Percentiles rank a stretch among this genome's conserved stretches.
Conservation (phyloP, 1,284 basidiomycete species). For the Cystobasidium slooffiae region DNA sequence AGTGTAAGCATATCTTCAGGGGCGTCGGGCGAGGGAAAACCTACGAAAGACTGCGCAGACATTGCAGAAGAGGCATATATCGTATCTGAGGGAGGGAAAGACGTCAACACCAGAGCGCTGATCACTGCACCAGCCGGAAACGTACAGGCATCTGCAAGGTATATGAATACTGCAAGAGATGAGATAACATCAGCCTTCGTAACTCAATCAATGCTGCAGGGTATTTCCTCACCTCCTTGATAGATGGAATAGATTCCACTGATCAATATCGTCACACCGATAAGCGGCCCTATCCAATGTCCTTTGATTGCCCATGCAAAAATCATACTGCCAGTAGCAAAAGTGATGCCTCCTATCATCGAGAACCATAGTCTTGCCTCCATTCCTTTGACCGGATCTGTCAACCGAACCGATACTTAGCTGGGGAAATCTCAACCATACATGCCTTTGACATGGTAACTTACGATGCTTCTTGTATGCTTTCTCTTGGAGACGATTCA, state of each 20-base stretch:
- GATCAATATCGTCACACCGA: conserved; percentile 54
- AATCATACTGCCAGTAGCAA: conserved; percentile 68
- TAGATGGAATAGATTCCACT: conserved; percentile 55
- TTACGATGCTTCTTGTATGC: conserved; percentile 37
- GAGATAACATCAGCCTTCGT: not conserved
- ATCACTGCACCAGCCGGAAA: not conserved
- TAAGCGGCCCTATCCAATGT: conserved; percentile 58
- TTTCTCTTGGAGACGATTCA: conserved; percentile 40
- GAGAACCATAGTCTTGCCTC: conserved; percentile 76
- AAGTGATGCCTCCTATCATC: conserved; percentile 66
- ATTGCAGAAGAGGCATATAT: conserved; percentile 75
- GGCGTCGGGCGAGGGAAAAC: not conserved
- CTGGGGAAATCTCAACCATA: not conserved
- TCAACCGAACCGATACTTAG: conserved; percentile 45
- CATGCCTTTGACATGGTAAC: not conserved
- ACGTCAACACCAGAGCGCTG: no score
- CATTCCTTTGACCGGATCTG: conserved; percentile 65
- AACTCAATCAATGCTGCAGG: conserved; percentile 34
- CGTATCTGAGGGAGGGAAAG: conserved; percentile 43
- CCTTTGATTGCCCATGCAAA: conserved; percentile 56
- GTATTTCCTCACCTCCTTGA: conserved; percentile 43
- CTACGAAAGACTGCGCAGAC: conserved; percentile 65
- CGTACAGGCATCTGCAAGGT: conserved; percentile 65
- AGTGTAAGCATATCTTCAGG: not conserved
- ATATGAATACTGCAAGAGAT: conserved; percentile 66